phyloP scores from a whole-genome alignment of 2,329 filamentous ascomycete species.

The Fusarium camptoceras region DNA sequence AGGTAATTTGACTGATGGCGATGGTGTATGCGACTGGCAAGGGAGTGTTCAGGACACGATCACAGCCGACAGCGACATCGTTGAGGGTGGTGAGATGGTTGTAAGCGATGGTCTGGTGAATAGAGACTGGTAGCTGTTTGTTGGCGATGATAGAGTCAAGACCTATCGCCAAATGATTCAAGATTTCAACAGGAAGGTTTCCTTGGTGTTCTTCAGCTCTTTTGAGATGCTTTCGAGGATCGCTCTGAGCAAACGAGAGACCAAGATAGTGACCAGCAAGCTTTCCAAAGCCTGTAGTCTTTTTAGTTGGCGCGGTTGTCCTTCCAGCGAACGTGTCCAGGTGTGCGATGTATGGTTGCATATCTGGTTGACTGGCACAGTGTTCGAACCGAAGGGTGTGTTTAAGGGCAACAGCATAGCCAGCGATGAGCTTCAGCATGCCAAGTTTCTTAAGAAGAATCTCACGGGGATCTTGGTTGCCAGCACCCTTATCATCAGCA shows the following conservation, averaged over 20 bases:
- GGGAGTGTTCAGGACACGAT: slow-evolving; percentile 84
- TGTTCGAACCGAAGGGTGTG: slow-evolving; percentile 88
- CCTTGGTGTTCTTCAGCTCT: slow-evolving; percentile 77
- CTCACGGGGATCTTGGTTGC: slow-evolving; percentile 64
- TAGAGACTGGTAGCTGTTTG: slow-evolving; percentile 65
- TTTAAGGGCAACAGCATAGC: slow-evolving; percentile 80
- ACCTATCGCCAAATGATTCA: slow-evolving; percentile 76
- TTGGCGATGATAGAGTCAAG: slow-evolving; percentile 70
- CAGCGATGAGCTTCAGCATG: slow-evolving; percentile 80
- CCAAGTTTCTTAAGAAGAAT: slow-evolving; percentile 78
- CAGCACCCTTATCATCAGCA: slow-evolving; percentile 66
- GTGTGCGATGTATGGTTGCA: slow-evolving; percentile 75
- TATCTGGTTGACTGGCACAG: slow-evolving; percentile 79
- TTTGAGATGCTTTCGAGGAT: slow-evolving; percentile 83
- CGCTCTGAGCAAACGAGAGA: slow-evolving; percentile 78
- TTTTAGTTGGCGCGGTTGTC: slow-evolving; percentile 56
- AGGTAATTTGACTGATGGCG: slow-evolving; percentile 86
- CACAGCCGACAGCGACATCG: slow-evolving; percentile 77
- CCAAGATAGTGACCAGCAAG: slow-evolving; percentile 78
- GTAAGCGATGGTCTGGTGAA: slow-evolving; percentile 71
- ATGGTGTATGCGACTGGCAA: slow-evolving; percentile 86
- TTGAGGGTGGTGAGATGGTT: slow-evolving; percentile 73
- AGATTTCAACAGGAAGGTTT: slow-evolving; percentile 83
- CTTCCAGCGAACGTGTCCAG: slow-evolving; percentile 76
- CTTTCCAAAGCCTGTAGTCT: slow-evolving; percentile 66